Percentiles rank a stretch among this genome's conserved stretches.
These are phyloP conservation scores for Ophiostoma montium DNA, from an alignment of 2,329 filamentous ascomycete genomes.

Conservation along the genomic window DNA sequence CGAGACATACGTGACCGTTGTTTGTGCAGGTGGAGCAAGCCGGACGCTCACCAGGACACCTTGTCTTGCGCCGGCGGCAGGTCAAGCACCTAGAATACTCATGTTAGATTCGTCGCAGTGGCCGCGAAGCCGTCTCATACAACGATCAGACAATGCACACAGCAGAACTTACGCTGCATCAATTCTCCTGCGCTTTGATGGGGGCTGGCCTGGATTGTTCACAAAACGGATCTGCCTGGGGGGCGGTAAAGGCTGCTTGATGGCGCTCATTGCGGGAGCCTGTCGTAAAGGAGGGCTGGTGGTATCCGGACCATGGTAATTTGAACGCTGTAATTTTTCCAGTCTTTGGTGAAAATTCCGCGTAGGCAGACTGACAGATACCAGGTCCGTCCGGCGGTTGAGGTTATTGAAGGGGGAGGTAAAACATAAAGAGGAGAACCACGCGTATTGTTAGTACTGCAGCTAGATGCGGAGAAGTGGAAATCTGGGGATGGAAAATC, in stretches of 20 bases:
- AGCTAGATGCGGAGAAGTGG: conserved; percentile 4
- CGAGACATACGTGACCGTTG: conserved; percentile 54
- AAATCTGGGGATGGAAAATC: conserved; percentile 4
- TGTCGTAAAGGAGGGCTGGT: conserved; percentile 7
- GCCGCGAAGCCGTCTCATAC: background rate
- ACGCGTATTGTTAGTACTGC: background rate
- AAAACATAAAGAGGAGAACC: background rate
- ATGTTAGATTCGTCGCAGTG: background rate
- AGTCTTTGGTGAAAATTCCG: background rate
- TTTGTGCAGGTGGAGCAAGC: conserved; percentile 58
- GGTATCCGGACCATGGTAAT: conserved; percentile 23
- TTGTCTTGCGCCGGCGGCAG: conserved; percentile 62
- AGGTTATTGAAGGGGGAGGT: background rate
- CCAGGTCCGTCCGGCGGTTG: too few relatives aligned
- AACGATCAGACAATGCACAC: too few relatives aligned
- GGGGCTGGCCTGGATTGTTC: conserved; percentile 67
- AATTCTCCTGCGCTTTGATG: conserved; percentile 64
- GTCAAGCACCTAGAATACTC: conserved; percentile 43
- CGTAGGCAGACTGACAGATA: too few relatives aligned
- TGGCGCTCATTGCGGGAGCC: conserved; percentile 28
- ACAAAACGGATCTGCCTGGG: conserved; percentile 62
- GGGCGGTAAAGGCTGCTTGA: conserved; percentile 29
- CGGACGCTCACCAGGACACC: conserved; percentile 60
- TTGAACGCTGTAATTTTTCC: background rate
- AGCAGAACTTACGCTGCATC: conserved; percentile 53